phyloP scores from a whole-genome alignment of 106 monocot genomes.

The Dioscorea zingiberensis region DNA sequence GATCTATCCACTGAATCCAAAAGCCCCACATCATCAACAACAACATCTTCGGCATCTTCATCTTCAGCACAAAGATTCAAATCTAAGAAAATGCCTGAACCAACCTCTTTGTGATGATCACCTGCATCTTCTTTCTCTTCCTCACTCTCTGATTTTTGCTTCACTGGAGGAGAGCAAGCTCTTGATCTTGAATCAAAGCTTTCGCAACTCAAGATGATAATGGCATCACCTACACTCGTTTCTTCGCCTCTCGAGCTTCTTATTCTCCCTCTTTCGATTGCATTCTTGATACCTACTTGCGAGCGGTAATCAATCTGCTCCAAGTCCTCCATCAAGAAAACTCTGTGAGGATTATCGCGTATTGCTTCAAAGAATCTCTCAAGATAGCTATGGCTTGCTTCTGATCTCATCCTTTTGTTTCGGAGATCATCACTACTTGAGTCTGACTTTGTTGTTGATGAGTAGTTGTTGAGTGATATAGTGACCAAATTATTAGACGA shows the following conservation, averaged over 20 bases:
- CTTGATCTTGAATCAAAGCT: conserved; percentile 76
- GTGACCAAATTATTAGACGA: conserved; percentile 24
- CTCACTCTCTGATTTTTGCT: conserved; percentile 34
- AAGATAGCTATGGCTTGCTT: conserved; percentile 30
- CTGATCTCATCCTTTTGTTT: conserved; percentile 59
- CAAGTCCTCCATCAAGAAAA: conserved; percentile 73
- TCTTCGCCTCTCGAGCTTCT: conserved; percentile 26
- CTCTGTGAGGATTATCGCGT: conserved; percentile 60
- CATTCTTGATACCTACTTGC: conserved; percentile 34
- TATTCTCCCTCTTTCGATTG: conserved; percentile 58
- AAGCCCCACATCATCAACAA: conserved; percentile 31
- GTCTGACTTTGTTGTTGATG: conserved; percentile 29
- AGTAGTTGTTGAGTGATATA: conserved; percentile 22
- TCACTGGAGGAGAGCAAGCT: conserved; percentile 52
- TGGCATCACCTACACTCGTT: conserved; percentile 51
- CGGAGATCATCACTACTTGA: conserved; percentile 29
- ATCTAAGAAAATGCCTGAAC: conserved; percentile 40
- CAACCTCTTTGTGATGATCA: conserved; percentile 17
- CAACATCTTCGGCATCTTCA: conserved; percentile 1
- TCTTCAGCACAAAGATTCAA: conserved; percentile 67
- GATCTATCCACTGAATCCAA: conserved; percentile 47
- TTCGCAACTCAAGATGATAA: conserved; percentile 81
- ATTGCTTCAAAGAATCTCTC: conserved; percentile 59
- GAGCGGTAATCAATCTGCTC: conserved; percentile 56
- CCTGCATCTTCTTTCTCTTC: conserved; percentile 15